Base-by-base conservation (phyloP, 2,329 filamentous ascomycete species). In the Ceratocystis colombiana region DNA sequence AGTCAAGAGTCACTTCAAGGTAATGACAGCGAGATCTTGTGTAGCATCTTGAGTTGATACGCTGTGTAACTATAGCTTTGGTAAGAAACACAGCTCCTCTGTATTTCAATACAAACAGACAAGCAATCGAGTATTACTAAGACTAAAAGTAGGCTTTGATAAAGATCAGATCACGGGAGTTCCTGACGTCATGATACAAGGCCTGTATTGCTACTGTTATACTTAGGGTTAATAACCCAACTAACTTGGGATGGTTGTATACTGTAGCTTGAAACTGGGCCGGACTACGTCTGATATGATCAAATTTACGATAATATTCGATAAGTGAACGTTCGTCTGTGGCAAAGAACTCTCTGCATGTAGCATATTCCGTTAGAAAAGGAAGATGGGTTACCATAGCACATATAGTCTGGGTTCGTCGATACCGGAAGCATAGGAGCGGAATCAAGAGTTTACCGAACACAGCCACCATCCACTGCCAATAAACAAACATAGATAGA, bases 401-500 rank as follows among this genome's bases (percentile, higher is more conserved):
- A 33, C 55, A 59, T 59, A 59, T 59, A 59, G 55, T 17, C 46
- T 25, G 55, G 55, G 55, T n/a, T 59, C 55, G 55, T 59, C 17
- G 25, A 59, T 59, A 59, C 55, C 55, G 55, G 17, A 8, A 20
- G 55, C 55, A 59, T 37, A 59, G 55, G 12, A 37, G 33, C 33
- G 55, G 55, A 12, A 59, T 20, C 55, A 37, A 59, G 55, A 59
- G 28, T 59, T 59, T 59, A 59, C 20, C 55, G 28, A 59, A 59
- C 55, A 59, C 55, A 59, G 55, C 55, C 55, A 53, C 48, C 25
- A 20, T 53, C 25, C 10, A 37, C 28, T n/a, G 15, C 28, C 28
- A 59, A 30, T 25, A 33, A 15, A 6, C 48, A 6, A 59, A 7
- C 10, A 41, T 41, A 15, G 8, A 41, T 41, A 3, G 37, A 1